Percentiles rank a stretch among this genome's conserved stretches.
These are phyloP conservation scores for Cucumis melo DNA, from an alignment of 306 rosid genomes.

Conservation along the genomic window DNA sequence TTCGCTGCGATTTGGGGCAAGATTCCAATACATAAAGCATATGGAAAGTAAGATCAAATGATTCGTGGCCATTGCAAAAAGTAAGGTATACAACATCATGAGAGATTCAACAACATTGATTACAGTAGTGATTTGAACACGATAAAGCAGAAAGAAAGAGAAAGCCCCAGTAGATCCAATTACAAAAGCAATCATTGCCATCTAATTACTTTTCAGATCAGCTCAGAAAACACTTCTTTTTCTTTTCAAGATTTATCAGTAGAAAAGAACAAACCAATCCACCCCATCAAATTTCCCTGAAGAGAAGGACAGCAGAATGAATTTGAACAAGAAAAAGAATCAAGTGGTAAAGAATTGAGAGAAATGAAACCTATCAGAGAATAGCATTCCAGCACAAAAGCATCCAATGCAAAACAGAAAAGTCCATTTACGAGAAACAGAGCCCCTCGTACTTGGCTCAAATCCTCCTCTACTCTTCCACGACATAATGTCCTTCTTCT, in stretches of 20 bases:
- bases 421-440: constrained; percentile 39
- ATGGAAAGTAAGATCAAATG: neutral
- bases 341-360: neutral
- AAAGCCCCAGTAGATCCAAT: neutral
- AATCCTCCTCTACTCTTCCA: constrained; percentile 31
- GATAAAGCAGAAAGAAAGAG: neutral
- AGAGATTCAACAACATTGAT: neutral
- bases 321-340: neutral
- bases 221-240: neutral
- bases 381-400: constrained; percentile 48
- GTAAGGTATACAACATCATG: neutral
- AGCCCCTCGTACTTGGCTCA: constrained; percentile 23
- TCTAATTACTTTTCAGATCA: neutral
- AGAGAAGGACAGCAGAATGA: neutral
- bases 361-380: constrained; percentile 36
- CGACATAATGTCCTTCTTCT: constrained; percentile 8
- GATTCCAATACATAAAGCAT: too few relatives aligned
- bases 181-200: constrained; percentile 1
- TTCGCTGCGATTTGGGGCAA: neutral
- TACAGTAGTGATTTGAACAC: neutral
- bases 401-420: constrained; percentile 36
- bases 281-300: constrained; percentile 1
- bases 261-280: neutral
- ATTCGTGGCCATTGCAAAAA: neutral
- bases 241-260: neutral